phyloP scores from a whole-genome alignment of 1,139 yeast genomes.

The Kluyveromyces sp. region DNA sequence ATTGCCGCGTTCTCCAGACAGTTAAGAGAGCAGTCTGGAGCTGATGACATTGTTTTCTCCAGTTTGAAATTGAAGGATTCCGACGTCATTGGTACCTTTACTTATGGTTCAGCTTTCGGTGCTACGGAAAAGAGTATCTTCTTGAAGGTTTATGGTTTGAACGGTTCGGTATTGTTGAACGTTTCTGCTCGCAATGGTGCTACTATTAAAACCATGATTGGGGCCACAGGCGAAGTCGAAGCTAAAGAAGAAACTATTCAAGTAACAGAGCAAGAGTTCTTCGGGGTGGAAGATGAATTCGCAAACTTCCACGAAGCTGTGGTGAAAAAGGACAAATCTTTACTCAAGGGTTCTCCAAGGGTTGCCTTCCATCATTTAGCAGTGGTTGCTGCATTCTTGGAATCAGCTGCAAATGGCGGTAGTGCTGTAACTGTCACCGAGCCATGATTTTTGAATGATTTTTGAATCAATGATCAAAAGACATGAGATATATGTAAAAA shows the following conservation, averaged over 20 bases:
- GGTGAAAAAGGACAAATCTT: conserved; percentile 49
- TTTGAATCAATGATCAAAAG: neutral
- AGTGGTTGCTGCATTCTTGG: conserved; percentile 73
- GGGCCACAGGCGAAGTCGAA: conserved; percentile 40
- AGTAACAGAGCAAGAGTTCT: conserved; percentile 44
- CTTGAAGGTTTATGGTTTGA: conserved; percentile 66
- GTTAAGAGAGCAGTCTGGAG: conserved; percentile 66
- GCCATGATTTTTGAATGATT: neutral
- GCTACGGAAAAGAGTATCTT: conserved; percentile 61
- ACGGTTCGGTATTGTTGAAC: conserved; percentile 65
- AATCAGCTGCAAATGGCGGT: conserved; percentile 59
- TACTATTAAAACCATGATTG: conserved; percentile 36
- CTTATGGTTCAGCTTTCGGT: conserved; percentile 88
- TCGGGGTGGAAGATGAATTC: conserved; percentile 64
- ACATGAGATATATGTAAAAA: neutral
- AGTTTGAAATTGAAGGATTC: conserved; percentile 49
- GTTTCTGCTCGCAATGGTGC: conserved; percentile 48
- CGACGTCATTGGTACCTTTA: conserved; percentile 77
- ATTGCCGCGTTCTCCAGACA: conserved; percentile 71
- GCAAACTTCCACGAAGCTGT: conserved; percentile 68
- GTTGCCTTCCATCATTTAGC: conserved; percentile 89
- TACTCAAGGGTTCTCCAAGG: conserved; percentile 55
- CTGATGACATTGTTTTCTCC: conserved; percentile 71
- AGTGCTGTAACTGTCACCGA: conserved; percentile 44
- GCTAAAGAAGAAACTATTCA: conserved; percentile 39